phyloP scores from a whole-genome alignment of 768 basidiomycete genomes.

The Calocera cornea region DNA sequence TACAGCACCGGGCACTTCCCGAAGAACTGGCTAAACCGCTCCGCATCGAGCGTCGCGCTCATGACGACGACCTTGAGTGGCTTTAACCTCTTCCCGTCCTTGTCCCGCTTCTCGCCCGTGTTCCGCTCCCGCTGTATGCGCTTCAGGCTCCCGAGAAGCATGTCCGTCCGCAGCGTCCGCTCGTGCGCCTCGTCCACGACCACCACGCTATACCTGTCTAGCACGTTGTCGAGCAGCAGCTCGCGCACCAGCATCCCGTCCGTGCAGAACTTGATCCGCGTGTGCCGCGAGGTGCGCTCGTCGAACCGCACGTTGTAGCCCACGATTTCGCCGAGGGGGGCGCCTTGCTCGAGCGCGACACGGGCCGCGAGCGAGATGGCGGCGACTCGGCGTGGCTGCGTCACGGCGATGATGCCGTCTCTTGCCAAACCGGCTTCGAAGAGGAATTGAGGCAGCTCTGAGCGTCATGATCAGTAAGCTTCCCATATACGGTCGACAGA shows the following conservation, averaged over 20 bases:
- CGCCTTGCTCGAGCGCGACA: constrained; percentile 73
- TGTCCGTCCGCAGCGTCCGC: constrained; percentile 82
- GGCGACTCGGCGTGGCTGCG: constrained; percentile 90
- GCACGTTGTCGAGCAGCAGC: constrained; percentile 59
- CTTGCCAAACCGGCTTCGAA: constrained; percentile 62
- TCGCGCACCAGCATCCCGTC: constrained; percentile 97
- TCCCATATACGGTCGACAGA: background rate
- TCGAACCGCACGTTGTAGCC: constrained; percentile 97
- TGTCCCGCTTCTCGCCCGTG: constrained; percentile 29
- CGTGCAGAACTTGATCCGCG: constrained; percentile 89
- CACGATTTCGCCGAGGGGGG: constrained; percentile 57
- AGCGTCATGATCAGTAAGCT: background rate
- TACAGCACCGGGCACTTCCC: constrained; percentile 72
- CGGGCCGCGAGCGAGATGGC: constrained; percentile 88
- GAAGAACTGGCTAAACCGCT: constrained; percentile 85
- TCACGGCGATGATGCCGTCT: constrained; percentile 72
- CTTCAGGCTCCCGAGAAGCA: constrained; percentile 84
- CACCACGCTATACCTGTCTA: constrained; percentile 74
- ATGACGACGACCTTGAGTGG: constrained; percentile 89
- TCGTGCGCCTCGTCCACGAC: constrained; percentile 97
- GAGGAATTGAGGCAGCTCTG: constrained; percentile 96
- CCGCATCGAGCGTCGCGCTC: constrained; percentile 94
- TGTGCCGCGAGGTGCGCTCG: constrained; percentile 54
- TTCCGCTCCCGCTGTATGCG: constrained; percentile 60
- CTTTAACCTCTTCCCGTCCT: constrained; percentile 31